Percentiles rank a stretch among this genome's conserved stretches.
Conservation (phyloP, 2,329 filamentous ascomycete species). For the Neofusicoccum parvum region DNA sequence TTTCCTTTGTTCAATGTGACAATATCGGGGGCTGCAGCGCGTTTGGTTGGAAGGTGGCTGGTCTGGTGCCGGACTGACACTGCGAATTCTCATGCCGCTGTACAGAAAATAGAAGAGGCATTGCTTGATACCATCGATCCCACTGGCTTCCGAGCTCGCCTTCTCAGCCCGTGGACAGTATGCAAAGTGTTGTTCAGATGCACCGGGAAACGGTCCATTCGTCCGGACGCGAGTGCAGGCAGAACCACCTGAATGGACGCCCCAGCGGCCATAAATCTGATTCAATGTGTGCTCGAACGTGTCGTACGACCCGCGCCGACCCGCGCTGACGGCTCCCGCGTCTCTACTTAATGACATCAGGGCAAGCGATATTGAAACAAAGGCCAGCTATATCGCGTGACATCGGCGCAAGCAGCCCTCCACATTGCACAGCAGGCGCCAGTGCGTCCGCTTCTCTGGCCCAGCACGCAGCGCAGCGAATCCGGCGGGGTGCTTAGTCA, state of each 20-base stretch:
- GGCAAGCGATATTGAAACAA: too few relatives aligned
- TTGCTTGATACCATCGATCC: constrained; percentile 5
- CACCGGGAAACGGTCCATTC: too few relatives aligned
- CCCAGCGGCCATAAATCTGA: too few relatives aligned
- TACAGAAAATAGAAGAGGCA: constrained; percentile 25
- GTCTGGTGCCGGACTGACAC: constrained; percentile 36
- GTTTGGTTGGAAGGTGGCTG: constrained; percentile 40
- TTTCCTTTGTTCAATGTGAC: constrained; percentile 20
- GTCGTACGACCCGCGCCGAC: too few relatives aligned
- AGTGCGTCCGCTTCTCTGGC: not conserved
- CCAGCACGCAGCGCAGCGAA: not conserved
- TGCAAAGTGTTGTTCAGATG: not conserved
- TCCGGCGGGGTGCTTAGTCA: constrained; percentile 8
- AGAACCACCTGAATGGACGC: too few relatives aligned
- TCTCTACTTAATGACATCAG: too few relatives aligned
- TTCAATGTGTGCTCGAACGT: too few relatives aligned
- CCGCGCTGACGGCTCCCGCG: too few relatives aligned
- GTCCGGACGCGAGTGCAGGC: too few relatives aligned
- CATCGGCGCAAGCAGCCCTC: not conserved
- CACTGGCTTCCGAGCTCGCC: not conserved
- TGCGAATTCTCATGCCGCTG: constrained; percentile 23
- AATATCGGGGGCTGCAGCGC: constrained; percentile 21
- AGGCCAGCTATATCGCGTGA: not conserved
- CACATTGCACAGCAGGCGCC: not conserved
- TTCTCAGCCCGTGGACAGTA: not conserved